Evolutionary conservation across 2,329 filamentous ascomycete genomes (phyloP), one percentile per base, ranked within the genome.

Genomic region (Dothiorella sarmentorum): DNA sequence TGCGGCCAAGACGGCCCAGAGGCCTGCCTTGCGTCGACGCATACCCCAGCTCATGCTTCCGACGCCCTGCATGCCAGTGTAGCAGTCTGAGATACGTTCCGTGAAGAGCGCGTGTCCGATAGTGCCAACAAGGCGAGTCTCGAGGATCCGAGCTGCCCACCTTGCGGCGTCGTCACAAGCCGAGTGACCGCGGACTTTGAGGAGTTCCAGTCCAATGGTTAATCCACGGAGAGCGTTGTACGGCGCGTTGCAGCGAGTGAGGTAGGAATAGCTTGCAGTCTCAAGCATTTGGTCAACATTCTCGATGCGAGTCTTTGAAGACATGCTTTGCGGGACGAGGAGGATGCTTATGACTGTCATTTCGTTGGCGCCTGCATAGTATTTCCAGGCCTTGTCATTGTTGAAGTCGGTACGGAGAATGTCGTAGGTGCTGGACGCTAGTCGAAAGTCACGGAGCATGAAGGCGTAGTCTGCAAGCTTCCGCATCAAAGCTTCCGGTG

Each of bases 371-470:
- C 90, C 93, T 0, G 94, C 94, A 70, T 97, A 91, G 68, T 97
- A 90, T 66, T 85, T 90, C 94, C 94, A 99, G 1, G 94, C 95
- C 73, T 97, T 97, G 71, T 97, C 92, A 69, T 94, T 94, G 68
- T 85, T 87, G 72, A 93, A 99, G 71, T 99, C 95, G 7, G 87
- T 84, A 56, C 91, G 85, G 7, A 99, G 76, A 4, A 99, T 82
- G 59, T 99, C 93, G 70, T 97, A 99, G 0, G 90, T 96, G 11
- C 88, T 91, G 65, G 94, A 85, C 9, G 94, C 90, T 33, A 99
- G 78, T 73, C 95, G 97, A 85, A 89, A 99, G 73, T 99, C 95
- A 29, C 94, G 85, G 35, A 99, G 81, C 92, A 99, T 97, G 68
- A 99, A 96, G 10, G 91, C 87, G 74, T 93, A 97, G 71, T 99